A percentile compares a stretch with the other conserved stretches of the same genome.
These are phyloP conservation scores for Fusarium piperis DNA, from an alignment of 2,329 filamentous ascomycete genomes.

Conservation along the genomic window DNA sequence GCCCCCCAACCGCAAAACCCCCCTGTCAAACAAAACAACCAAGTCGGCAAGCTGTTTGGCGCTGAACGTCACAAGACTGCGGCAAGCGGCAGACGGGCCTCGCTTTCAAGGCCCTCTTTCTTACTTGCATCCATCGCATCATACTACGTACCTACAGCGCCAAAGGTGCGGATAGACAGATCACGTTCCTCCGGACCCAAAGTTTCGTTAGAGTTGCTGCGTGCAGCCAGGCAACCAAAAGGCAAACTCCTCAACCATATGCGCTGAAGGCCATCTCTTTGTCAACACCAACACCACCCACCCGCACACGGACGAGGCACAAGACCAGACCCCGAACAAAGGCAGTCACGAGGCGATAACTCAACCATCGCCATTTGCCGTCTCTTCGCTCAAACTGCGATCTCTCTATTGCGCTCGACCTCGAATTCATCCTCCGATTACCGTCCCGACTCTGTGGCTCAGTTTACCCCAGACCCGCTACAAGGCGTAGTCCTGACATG, in stretches of 20 bases:
- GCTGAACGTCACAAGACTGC: constrained; percentile 12
- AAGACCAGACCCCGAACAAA: constrained; percentile 12
- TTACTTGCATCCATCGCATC: neutral
- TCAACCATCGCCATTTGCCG: constrained; percentile 3
- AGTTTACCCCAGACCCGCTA: constrained; percentile 30
- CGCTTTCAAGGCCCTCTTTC: constrained; percentile 25
- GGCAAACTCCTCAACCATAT: constrained; percentile 1
- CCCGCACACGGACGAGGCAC: constrained; percentile 20
- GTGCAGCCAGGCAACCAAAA: constrained; percentile 18
- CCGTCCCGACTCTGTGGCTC: constrained; percentile 12
- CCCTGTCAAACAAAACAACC: constrained; percentile 22
- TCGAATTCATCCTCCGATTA: constrained; percentile 10
- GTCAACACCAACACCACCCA: neutral
- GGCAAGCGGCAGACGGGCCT: constrained; percentile 8
- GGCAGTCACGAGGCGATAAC: constrained; percentile 27
- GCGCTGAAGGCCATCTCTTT: neutral
- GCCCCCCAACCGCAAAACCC: constrained; percentile 29
- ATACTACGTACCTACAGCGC: neutral
- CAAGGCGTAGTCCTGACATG: constrained; percentile 31
- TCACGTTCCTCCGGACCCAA: neutral
- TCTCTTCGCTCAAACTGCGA: neutral
- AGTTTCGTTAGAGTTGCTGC: constrained; percentile 24
- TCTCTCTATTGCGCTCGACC: neutral
- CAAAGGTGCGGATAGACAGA: neutral
- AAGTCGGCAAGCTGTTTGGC: constrained; percentile 11